Evolutionary conservation across 139 green algal genomes (phyloP).

Genomic region (Tetratostichococcus sp.): DNA sequence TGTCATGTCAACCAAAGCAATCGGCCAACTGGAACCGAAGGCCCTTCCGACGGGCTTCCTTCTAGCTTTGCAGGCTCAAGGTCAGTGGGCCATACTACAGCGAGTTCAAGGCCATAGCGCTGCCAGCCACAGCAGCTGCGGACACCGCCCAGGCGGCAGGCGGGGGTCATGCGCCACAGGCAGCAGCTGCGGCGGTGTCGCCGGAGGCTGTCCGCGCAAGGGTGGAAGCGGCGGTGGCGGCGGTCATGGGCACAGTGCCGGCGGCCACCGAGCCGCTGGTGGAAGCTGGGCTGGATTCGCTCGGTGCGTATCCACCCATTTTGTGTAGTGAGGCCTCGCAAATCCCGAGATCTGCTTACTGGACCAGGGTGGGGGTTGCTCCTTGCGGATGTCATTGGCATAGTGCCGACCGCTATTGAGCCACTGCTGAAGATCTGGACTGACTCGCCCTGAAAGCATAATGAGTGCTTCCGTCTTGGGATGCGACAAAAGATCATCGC

Average conservation of each 20-base stretch:
- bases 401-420: too few relatives aligned
- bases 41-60: too few relatives aligned
- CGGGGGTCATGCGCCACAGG: not conserved
- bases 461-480: too few relatives aligned
- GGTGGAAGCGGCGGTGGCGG: conserved; percentile 2
- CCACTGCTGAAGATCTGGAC: too few relatives aligned
- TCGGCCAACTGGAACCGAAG: too few relatives aligned
- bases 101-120: not conserved
- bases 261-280: conserved; percentile 41
- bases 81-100: not conserved
- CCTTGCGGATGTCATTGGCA: too few relatives aligned
- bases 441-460: too few relatives aligned
- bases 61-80: not conserved
- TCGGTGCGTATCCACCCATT: conserved; percentile 44
- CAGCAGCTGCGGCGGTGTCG: not conserved
- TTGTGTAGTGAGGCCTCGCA: too few relatives aligned
- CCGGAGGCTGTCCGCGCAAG: not conserved
- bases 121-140: not conserved
- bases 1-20: too few relatives aligned
- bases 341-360: too few relatives aligned
- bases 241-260: conserved; percentile 12
- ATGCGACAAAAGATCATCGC: too few relatives aligned
- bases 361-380: too few relatives aligned
- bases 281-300: conserved; percentile 58
- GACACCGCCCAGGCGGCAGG: not conserved